phyloP scores from a whole-genome alignment of 345 rosid genomes.

The Moricandia moricandioides region DNA sequence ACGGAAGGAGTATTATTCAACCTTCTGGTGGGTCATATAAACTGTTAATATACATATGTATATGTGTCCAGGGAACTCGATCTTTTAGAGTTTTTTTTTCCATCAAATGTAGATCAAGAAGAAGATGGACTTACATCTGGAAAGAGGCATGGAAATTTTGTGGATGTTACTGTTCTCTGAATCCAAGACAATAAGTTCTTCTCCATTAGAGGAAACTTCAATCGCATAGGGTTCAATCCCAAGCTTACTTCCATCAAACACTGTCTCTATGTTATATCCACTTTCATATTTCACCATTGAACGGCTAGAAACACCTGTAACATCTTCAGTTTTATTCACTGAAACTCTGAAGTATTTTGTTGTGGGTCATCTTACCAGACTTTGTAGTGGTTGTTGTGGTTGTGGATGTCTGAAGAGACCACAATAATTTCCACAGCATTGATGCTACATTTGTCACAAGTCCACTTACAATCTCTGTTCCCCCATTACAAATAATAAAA shows the following conservation, averaged over 20 bases:
- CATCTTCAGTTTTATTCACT: background rate
- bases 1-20: too few relatives aligned
- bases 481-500: slow-evolving; percentile 9
- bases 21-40: slow-evolving; percentile 20
- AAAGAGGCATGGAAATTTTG: slow-evolving; percentile 77
- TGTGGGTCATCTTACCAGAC: slow-evolving; percentile 46
- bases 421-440: slow-evolving; percentile 76
- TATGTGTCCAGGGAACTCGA: background rate
- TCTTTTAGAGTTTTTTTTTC: background rate
- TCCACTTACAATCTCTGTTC: slow-evolving; percentile 68
- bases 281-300: slow-evolving; percentile 92
- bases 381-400: slow-evolving; percentile 52
- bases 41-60: background rate
- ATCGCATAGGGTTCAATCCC: slow-evolving; percentile 87
- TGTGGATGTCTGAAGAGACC: slow-evolving; percentile 76
- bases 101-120: background rate
- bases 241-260: slow-evolving; percentile 90
- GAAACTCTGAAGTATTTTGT: too few relatives aligned
- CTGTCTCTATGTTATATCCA: slow-evolving; percentile 94
- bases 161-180: slow-evolving; percentile 83
- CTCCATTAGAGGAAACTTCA: slow-evolving; percentile 58
- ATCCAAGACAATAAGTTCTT: slow-evolving; percentile 87
- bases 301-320: slow-evolving; percentile 71
- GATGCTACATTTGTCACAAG: slow-evolving; percentile 78
- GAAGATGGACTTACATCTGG: slow-evolving; percentile 59